A percentile compares a stretch with the other conserved stretches of the same genome.
Conservation (phyloP, 371 early-diverging fungal species). For the Mortierella sp. region DNA sequence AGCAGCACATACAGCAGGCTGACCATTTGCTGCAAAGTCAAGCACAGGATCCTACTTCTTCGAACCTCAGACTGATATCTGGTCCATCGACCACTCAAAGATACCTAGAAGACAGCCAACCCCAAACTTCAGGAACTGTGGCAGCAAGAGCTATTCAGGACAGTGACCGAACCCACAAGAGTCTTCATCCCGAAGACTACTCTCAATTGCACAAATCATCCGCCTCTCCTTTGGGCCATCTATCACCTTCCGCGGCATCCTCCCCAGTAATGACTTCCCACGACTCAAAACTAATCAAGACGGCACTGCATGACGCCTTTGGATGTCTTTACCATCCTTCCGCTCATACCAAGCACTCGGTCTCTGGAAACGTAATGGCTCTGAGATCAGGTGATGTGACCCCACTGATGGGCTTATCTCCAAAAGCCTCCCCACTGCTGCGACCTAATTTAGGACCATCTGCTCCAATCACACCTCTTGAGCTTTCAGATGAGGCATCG, state of each 20-base stretch:
- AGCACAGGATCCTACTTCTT: conserved; percentile 15
- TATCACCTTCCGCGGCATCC: conserved; percentile 3
- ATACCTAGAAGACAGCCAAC: conserved; percentile 15
- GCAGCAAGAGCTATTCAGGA: conserved; percentile 13
- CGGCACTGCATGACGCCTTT: conserved; percentile 49
- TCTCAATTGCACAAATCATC: neutral
- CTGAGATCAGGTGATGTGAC: conserved; percentile 54
- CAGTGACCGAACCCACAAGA: neutral
- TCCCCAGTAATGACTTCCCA: conserved; percentile 14
- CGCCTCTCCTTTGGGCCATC: conserved; percentile 15
- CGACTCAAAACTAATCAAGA: conserved; percentile 35
- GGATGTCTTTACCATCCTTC: conserved; percentile 51
- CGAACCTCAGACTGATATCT: conserved; percentile 15
- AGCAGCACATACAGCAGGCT: conserved; percentile 1
- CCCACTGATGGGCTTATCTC: conserved; percentile 49
- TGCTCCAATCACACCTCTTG: conserved; percentile 54
- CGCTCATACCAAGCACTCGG: conserved; percentile 48
- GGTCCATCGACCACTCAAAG: conserved; percentile 9
- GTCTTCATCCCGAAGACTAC: neutral
- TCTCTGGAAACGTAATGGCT: conserved; percentile 29
- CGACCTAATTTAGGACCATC: conserved; percentile 48
- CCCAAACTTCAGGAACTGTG: neutral
- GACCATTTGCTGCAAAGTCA: conserved; percentile 11
- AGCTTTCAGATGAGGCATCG: conserved; percentile 42
- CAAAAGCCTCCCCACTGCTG: conserved; percentile 45